Evolutionary conservation across 2,329 filamentous ascomycete species (phyloP).

Genomic region (Phaeoacremonium minimum): DNA sequence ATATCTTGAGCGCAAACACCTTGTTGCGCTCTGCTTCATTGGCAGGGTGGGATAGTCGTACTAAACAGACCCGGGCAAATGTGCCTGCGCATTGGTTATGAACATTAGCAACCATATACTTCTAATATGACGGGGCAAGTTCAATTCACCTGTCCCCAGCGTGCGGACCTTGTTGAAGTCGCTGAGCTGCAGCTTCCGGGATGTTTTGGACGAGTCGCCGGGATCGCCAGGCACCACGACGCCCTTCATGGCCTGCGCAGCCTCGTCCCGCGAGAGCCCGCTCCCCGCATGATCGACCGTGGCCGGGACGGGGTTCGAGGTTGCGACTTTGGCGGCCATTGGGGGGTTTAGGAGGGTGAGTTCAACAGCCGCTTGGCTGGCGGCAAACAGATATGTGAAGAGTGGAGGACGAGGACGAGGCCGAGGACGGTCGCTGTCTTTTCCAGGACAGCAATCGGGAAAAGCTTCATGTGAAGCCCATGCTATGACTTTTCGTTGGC

Average conservation of each 20-base stretch:
- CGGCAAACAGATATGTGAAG: no score
- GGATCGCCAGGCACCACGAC: conserved; percentile 6
- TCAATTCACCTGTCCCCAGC: conserved; percentile 63
- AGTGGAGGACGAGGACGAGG: no score
- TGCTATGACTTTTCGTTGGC: no score
- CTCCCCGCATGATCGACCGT: conserved; percentile 13
- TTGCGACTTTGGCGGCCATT: conserved; percentile 28
- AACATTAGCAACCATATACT: neutral
- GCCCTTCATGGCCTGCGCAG: conserved; percentile 3
- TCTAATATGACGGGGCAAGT: neutral
- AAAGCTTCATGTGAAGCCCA: no score
- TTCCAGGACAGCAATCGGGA: no score
- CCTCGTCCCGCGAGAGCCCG: conserved; percentile 8
- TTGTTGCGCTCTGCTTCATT: conserved; percentile 49
- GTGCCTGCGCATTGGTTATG: conserved; percentile 47
- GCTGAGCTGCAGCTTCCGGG: conserved; percentile 31
- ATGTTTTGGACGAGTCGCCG: conserved; percentile 21
- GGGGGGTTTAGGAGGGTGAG: no score
- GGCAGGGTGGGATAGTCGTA: conserved; percentile 53
- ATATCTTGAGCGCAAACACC: conserved; percentile 79
- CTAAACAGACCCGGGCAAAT: conserved; percentile 79
- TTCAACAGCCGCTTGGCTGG: no score
- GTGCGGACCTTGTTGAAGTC: conserved; percentile 75
- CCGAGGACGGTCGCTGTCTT: no score
- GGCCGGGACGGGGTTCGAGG: conserved; percentile 13